Evolutionary conservation across 1,284 basidiomycete genomes (phyloP).

Genomic region (Ganoderma meredithae): DNA sequence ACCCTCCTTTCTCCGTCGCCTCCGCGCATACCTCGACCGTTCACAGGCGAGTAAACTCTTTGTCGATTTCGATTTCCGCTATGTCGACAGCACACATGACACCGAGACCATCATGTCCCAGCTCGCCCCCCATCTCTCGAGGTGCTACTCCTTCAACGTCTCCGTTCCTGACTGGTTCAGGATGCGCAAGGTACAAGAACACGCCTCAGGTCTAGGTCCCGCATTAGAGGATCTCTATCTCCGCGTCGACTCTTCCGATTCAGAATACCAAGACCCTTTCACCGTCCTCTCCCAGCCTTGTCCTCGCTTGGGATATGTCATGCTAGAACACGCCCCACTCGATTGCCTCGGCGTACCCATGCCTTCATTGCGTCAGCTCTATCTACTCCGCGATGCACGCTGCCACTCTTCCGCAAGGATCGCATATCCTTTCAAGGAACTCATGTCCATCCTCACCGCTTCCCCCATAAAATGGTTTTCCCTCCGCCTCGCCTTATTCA

Average conservation of each 20-base stretch:
- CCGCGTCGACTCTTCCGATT: constrained; percentile 40
- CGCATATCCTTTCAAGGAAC: constrained; percentile 39
- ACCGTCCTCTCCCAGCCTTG: constrained; percentile 38
- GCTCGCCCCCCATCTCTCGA: constrained; percentile 40
- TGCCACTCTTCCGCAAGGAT: constrained; percentile 39
- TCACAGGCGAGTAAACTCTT: constrained; percentile 42
- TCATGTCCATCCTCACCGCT: constrained; percentile 36
- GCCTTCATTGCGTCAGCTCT: constrained; percentile 38
- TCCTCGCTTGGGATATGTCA: constrained; percentile 38
- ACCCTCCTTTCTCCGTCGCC: constrained; percentile 39
- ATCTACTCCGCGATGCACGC: constrained; percentile 41
- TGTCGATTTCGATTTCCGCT: constrained; percentile 42
- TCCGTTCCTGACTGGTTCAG: constrained; percentile 42
- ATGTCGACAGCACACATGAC: constrained; percentile 36
- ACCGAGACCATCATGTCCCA: constrained; percentile 38
- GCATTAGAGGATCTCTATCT: constrained; percentile 41
- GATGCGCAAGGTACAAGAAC: constrained; percentile 38
- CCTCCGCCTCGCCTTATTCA: constrained; percentile 40
- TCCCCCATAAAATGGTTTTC: constrained; percentile 40
- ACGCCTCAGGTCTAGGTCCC: constrained; percentile 36
- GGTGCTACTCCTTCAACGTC: constrained; percentile 42
- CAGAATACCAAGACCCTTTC: constrained; percentile 39
- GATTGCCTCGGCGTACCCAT: constrained; percentile 37
- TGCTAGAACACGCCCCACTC: constrained; percentile 43
- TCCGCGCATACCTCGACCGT: constrained; percentile 38